Evolutionary conservation across 352 stramenopile genomes (phyloP).

Genomic region (Pythium aquatile): DNA sequence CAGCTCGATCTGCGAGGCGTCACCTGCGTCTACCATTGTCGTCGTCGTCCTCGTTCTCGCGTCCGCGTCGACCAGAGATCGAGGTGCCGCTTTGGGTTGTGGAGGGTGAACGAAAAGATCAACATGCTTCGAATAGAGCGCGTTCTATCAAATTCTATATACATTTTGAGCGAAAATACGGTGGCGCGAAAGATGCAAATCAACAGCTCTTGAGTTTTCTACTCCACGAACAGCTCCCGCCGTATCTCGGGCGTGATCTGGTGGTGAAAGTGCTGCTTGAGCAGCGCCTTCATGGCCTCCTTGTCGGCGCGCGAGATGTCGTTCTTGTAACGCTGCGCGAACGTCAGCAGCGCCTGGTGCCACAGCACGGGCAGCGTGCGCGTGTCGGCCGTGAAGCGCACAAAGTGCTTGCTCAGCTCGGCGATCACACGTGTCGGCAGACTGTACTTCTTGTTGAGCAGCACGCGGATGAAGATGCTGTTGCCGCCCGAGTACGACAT

Average conservation of each 20-base stretch:
- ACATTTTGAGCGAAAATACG: slow-evolving; percentile 23
- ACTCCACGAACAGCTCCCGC: slow-evolving; percentile 93
- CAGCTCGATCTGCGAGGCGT: slow-evolving; percentile 33
- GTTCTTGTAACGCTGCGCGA: slow-evolving; percentile 99
- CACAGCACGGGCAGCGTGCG: slow-evolving; percentile 96
- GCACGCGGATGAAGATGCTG: slow-evolving; percentile 97
- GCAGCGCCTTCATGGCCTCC: slow-evolving; percentile 92
- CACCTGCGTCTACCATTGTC: not conserved
- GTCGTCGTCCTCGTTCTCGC: slow-evolving; percentile 1
- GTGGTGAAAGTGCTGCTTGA: slow-evolving; percentile 91
- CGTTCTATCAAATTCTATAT: slow-evolving; percentile 32
- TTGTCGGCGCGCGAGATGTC: slow-evolving; percentile 95
- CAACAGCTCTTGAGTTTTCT: slow-evolving; percentile 5
- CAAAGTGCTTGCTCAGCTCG: slow-evolving; percentile 96
- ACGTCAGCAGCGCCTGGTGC: slow-evolving; percentile 98
- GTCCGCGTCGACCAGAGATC: not conserved
- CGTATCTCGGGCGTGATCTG: slow-evolving; percentile 99
- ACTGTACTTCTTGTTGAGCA: slow-evolving; percentile 99
- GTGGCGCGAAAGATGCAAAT: not conserved
- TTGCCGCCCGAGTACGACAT: slow-evolving; percentile 97
- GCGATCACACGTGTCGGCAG: slow-evolving; percentile 96
- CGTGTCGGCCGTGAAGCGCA: slow-evolving; percentile 87
- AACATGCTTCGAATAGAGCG: slow-evolving; percentile 24
- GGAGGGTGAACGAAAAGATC: slow-evolving; percentile 15
- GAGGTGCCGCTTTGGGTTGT: slow-evolving; percentile 1